phyloP scores from a whole-genome alignment of 1,284 basidiomycete species.

The Termitomyces sp. region DNA sequence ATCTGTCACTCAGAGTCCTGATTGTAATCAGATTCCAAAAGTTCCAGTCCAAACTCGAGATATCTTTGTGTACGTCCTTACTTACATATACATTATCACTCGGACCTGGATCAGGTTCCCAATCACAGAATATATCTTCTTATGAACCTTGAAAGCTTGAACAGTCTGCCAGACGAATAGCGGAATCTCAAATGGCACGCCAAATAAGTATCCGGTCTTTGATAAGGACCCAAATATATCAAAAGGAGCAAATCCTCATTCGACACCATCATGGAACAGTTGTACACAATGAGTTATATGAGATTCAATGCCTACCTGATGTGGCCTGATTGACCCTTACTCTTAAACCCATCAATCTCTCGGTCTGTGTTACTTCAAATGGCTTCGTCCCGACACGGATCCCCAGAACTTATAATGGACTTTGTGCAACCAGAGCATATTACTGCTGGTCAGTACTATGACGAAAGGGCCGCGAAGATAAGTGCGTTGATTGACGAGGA shows the following conservation, averaged over 20 bases:
- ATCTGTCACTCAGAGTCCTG: not conserved
- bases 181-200: not conserved
- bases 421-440: conserved; percentile 7
- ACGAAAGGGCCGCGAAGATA: conserved; percentile 44
- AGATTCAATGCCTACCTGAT: conserved; percentile 7
- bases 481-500: conserved; percentile 70
- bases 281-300: conserved; percentile 7
- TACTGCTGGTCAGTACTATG: conserved; percentile 11
- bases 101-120: too few species aligned
- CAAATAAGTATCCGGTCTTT: not conserved
- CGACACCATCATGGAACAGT: conserved; percentile 3
- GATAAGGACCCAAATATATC: conserved; percentile 8
- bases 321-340: conserved; percentile 11
- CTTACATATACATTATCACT: too few species aligned
- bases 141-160: not conserved
- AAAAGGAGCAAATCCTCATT: conserved; percentile 14
- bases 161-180: not conserved
- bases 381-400: conserved; percentile 3
- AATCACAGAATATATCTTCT: not conserved
- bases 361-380: conserved; percentile 4
- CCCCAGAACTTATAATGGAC: conserved; percentile 10
- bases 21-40: not conserved
- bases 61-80: too few species aligned
- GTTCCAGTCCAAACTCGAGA: too few species aligned
- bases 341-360: conserved; percentile 7